Conservation (phyloP, 768 basidiomycete species). For the Dentipellis fragilis region DNA sequence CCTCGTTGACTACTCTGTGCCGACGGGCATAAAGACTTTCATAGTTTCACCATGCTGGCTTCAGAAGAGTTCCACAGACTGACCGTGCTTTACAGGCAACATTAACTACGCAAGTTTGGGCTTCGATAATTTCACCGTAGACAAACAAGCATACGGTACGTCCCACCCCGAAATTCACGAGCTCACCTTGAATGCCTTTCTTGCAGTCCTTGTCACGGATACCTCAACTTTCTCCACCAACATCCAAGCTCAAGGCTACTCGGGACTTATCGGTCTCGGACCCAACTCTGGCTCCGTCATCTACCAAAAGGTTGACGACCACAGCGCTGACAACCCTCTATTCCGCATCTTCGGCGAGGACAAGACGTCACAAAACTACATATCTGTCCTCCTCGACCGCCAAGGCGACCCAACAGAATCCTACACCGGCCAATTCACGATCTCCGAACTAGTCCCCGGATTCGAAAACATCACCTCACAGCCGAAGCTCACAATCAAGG, state of each 20-base stretch:
- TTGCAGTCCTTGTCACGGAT: conserved; percentile 51
- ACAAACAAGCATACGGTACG: conserved; percentile 60
- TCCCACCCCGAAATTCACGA: conserved; percentile 5
- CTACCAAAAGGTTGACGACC: conserved; percentile 39
- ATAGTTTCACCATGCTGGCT: too few species aligned
- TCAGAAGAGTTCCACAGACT: too few species aligned
- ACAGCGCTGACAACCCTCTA: conserved; percentile 47
- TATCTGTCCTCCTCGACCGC: conserved; percentile 61
- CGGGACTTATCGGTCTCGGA: conserved; percentile 71
- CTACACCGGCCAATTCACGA: conserved; percentile 56
- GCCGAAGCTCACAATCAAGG: conserved; percentile 58
- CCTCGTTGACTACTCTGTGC: too few species aligned
- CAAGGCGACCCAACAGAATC: conserved; percentile 39
- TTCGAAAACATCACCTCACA: conserved; percentile 51
- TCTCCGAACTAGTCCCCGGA: conserved; percentile 53
- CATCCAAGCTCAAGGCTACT: conserved; percentile 50
- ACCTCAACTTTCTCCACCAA: conserved; percentile 54
- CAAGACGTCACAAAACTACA: conserved; percentile 46
- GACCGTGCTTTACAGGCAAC: conserved; percentile 30
- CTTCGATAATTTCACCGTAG: conserved; percentile 48
- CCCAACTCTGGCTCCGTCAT: conserved; percentile 64
- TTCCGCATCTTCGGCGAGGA: conserved; percentile 57
- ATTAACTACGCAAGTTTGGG: conserved; percentile 41
- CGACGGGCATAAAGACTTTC: too few species aligned
- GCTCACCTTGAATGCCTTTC: not conserved